Conservation (phyloP, 2,329 filamentous ascomycete species). For the Cryoendolithus antarcticus region DNA sequence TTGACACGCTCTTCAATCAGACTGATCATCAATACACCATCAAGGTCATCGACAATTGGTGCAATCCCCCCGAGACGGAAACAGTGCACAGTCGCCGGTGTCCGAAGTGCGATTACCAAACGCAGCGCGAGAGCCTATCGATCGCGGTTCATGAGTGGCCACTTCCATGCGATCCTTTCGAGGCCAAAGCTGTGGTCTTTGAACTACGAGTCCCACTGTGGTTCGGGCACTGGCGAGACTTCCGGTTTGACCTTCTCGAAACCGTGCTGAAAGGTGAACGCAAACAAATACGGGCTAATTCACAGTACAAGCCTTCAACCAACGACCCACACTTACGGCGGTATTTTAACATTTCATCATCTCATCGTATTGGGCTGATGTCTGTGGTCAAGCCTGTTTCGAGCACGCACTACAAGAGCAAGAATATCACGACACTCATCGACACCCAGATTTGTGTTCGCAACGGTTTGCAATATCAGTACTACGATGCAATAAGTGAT, state of each 20-base stretch:
- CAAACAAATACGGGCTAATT: neutral
- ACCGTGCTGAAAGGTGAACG: conserved; percentile 9
- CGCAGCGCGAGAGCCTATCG: conserved; percentile 25
- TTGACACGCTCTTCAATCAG: conserved; percentile 13
- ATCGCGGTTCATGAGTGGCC: conserved; percentile 40
- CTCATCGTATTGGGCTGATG: conserved; percentile 26
- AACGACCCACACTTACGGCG: conserved; percentile 8
- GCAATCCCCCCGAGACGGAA: conserved; percentile 19
- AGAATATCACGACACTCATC: conserved; percentile 27
- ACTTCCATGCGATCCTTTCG: conserved; percentile 27
- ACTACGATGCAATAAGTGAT: conserved; percentile 31
- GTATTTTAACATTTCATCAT: neutral
- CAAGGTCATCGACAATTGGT: conserved; percentile 7
- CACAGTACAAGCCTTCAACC: conserved; percentile 1
- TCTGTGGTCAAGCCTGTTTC: conserved; percentile 37
- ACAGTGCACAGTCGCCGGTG: conserved; percentile 25
- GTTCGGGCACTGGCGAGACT: conserved; percentile 40
- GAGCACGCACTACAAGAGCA: conserved; percentile 36
- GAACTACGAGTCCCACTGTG: conserved; percentile 37
- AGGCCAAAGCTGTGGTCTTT: conserved; percentile 38
- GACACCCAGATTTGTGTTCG: conserved; percentile 33
- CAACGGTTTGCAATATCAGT: conserved; percentile 35
- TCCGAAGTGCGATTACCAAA: conserved; percentile 30
- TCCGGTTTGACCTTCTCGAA: conserved; percentile 10
- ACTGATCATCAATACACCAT: conserved; percentile 6